These are phyloP conservation scores for Diaporthe amygdali DNA, from an alignment of 2,329 filamentous ascomycete genomes.

Conservation along the genomic window DNA sequence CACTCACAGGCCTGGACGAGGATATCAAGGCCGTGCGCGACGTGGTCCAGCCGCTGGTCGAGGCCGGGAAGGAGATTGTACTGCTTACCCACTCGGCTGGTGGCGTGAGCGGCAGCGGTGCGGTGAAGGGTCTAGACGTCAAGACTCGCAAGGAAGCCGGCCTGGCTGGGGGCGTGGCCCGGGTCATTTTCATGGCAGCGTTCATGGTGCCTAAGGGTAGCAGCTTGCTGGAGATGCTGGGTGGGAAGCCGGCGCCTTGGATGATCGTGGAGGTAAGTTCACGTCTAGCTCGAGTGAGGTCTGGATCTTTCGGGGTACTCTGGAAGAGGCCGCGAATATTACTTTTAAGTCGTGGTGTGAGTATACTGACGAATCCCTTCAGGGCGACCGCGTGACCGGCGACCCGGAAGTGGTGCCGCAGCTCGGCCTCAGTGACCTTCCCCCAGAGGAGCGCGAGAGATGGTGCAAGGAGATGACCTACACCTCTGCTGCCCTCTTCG, in stretches of 20 bases:
- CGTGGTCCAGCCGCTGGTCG: slow-evolving; percentile 31
- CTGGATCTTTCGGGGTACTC: background rate
- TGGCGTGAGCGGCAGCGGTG: slow-evolving; percentile 45
- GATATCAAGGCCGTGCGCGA: slow-evolving; percentile 14
- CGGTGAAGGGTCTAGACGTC: slow-evolving; percentile 40
- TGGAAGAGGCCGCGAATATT: background rate
- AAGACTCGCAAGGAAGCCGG: slow-evolving; percentile 37
- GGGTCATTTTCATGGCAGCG: slow-evolving; percentile 40
- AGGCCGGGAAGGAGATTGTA: slow-evolving; percentile 44
- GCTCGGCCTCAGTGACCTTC: slow-evolving; percentile 24
- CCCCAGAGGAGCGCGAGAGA: slow-evolving; percentile 8
- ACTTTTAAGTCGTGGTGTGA: background rate
- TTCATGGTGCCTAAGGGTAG: slow-evolving; percentile 37
- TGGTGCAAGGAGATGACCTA: slow-evolving; percentile 25
- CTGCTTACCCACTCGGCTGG: slow-evolving; percentile 50
- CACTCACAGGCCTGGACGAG: slow-evolving; percentile 17
- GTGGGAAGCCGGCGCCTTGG: slow-evolving; percentile 25
- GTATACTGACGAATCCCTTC: background rate
- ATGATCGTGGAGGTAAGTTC: slow-evolving; percentile 24
- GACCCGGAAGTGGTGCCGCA: slow-evolving; percentile 16
- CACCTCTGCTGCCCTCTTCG: slow-evolving; percentile 24
- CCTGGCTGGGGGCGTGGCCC: slow-evolving; percentile 43
- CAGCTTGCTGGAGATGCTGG: slow-evolving; percentile 24
- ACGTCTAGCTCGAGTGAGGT: background rate
- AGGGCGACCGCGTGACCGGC: slow-evolving; percentile 26